Percentiles rank a stretch among this genome's conserved stretches.
phyloP scores from a whole-genome alignment of 2,329 filamentous ascomycete genomes.

The Rachicladosporium sp. region DNA sequence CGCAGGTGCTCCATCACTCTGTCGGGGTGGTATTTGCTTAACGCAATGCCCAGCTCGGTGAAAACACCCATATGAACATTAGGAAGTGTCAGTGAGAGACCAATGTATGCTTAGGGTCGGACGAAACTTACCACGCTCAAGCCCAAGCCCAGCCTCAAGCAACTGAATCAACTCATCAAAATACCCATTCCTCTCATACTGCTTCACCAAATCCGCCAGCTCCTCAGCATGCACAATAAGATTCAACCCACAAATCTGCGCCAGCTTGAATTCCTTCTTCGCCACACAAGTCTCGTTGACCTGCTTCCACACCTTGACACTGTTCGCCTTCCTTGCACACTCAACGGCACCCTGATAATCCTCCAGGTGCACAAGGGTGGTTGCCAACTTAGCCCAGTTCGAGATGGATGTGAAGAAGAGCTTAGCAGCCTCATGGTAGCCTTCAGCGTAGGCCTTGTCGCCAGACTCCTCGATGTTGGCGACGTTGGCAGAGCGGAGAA shows the following conservation, averaged over 20 bases:
- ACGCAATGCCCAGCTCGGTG: constrained; percentile 78
- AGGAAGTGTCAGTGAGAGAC: constrained; percentile 3
- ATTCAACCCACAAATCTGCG: constrained; percentile 97
- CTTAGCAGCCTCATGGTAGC: constrained; percentile 90
- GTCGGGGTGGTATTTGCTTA: constrained; percentile 91
- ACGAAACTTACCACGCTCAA: constrained; percentile 42
- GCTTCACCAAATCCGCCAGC: constrained; percentile 79
- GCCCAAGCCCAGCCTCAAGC: constrained; percentile 84
- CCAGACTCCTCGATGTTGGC: constrained; percentile 93
- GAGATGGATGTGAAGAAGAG: constrained; percentile 98
- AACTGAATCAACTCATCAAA: constrained; percentile 95
- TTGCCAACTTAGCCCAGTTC: constrained; percentile 98
- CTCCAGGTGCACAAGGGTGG: constrained; percentile 88
- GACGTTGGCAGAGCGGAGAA: constrained; percentile 83
- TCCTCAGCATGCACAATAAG: constrained; percentile 96
- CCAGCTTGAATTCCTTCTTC: constrained; percentile 98
- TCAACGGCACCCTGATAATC: constrained; percentile 98
- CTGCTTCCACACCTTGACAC: constrained; percentile 98
- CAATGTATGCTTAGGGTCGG: not conserved
- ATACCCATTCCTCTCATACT: constrained; percentile 94
- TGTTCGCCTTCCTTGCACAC: constrained; percentile 96
- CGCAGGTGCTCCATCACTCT: constrained; percentile 97
- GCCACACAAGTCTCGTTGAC: constrained; percentile 91
- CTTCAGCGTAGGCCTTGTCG: constrained; percentile 94
- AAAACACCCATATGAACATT: constrained; percentile 93